Evolutionary conservation across 2,329 filamentous ascomycete genomes (phyloP).

Genomic region (Pseudogymnoascus sp.): DNA sequence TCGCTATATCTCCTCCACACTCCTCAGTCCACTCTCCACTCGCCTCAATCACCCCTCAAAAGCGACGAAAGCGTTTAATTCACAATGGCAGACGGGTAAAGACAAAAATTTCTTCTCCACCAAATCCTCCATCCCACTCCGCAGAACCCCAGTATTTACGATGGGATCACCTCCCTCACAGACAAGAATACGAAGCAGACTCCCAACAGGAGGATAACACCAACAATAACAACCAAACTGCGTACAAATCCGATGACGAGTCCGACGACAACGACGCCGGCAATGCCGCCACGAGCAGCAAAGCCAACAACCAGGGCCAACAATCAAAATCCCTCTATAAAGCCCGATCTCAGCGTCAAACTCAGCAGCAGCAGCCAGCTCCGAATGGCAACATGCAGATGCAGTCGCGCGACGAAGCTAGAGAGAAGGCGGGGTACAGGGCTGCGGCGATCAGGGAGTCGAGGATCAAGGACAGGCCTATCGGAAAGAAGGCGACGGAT

Average conservation of each 20-base stretch:
- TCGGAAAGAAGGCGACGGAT: slow-evolving; percentile 7
- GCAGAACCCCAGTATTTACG: background rate
- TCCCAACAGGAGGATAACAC: background rate
- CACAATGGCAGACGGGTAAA: background rate
- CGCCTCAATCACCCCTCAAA: background rate
- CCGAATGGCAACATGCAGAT: background rate
- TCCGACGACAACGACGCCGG: background rate
- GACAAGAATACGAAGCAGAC: background rate
- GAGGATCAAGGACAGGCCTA: slow-evolving; percentile 18
- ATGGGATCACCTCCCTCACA: background rate
- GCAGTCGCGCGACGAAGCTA: background rate
- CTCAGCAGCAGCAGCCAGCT: background rate
- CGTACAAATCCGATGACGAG: background rate
- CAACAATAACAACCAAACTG: background rate
- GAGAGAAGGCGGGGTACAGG: slow-evolving; percentile 1
- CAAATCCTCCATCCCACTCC: background rate
- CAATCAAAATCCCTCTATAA: background rate
- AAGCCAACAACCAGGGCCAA: background rate
- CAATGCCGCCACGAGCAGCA: background rate
- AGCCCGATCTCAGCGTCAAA: background rate
- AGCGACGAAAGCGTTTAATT: background rate
- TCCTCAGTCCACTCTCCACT: background rate
- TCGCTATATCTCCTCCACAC: background rate
- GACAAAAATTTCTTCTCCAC: background rate
- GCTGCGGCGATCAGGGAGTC: slow-evolving; percentile 16